Percentiles rank a stretch among this genome's conserved stretches.
phyloP scores from a whole-genome alignment of 2,329 filamentous ascomycete genomes.

The Metarhizium sp. region DNA sequence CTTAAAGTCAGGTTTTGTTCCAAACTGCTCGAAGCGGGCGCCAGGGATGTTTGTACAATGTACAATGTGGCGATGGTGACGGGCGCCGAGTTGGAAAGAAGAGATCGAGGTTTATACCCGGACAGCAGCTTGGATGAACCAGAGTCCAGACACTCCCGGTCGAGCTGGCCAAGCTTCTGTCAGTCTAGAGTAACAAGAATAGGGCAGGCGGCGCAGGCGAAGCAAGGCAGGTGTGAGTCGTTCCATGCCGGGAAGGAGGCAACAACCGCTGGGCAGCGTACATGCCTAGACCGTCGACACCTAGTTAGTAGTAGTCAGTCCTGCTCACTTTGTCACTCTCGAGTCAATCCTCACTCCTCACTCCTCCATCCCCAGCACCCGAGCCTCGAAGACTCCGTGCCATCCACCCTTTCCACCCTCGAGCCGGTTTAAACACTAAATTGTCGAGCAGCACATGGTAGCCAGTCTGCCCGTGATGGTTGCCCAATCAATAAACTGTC shows the following conservation, averaged over 20 bases:
- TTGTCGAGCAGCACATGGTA: background rate
- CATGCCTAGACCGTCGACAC: too few relatives aligned
- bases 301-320: background rate
- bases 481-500: constrained; percentile 1
- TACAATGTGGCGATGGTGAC: background rate
- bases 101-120: background rate
- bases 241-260: background rate
- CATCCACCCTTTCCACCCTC: background rate
- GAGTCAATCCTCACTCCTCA: background rate
- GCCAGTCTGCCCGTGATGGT: background rate
- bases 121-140: background rate
- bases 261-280: background rate
- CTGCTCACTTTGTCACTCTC: background rate
- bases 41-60: background rate
- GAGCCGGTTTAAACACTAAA: background rate
- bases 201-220: background rate
- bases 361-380: background rate
- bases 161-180: background rate
- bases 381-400: background rate
- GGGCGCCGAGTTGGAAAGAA: too few relatives aligned
- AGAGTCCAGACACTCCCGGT: background rate
- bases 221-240: background rate
- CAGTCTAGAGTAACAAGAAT: background rate
- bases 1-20: background rate
- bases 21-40: background rate